A percentile compares a stretch with the other conserved stretches of the same genome.
Evolutionary conservation across 352 stramenopile genomes (phyloP).

Genomic region (Globisporangium lucens): DNA sequence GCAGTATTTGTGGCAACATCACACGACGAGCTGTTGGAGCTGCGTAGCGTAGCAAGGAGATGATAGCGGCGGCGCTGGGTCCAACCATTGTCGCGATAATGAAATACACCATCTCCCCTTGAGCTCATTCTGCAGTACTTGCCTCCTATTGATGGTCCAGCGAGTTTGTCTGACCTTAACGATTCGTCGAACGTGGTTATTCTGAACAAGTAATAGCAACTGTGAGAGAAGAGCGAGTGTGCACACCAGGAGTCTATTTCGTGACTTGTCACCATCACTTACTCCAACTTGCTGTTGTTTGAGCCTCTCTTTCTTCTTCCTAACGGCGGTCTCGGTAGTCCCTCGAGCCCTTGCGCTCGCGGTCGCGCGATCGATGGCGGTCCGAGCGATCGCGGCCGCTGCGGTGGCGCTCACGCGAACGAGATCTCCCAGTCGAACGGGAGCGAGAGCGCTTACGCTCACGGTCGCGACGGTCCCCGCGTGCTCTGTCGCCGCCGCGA

Average conservation of each 20-base stretch:
- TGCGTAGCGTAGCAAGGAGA: background rate
- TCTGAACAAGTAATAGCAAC: background rate
- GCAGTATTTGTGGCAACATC: background rate
- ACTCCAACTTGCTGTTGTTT: background rate
- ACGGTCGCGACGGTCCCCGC: slow-evolving; percentile 15
- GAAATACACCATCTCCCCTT: background rate
- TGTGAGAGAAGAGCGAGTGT: background rate
- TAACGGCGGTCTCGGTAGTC: slow-evolving; percentile 48
- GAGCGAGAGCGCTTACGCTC: slow-evolving; percentile 36
- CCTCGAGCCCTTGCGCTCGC: slow-evolving; percentile 46
- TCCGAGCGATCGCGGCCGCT: slow-evolving; percentile 33
- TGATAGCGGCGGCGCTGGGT: no score
- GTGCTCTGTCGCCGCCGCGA: slow-evolving; percentile 21
- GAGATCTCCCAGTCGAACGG: slow-evolving; percentile 28
- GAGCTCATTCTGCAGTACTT: background rate
- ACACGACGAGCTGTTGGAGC: background rate
- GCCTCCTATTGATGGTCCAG: no score
- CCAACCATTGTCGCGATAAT: background rate
- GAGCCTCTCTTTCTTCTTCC: background rate
- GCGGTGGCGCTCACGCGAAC: slow-evolving; percentile 26
- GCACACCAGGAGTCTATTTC: slow-evolving; percentile 13
- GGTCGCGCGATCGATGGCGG: slow-evolving; percentile 24
- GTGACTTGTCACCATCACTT: slow-evolving; percentile 1
- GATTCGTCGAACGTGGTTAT: background rate
- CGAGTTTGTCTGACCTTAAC: background rate